Percentiles rank a stretch among this genome's conserved stretches.
Evolutionary conservation across 305 asterid genomes (phyloP).

Genomic region (Solanum chacoense): DNA sequence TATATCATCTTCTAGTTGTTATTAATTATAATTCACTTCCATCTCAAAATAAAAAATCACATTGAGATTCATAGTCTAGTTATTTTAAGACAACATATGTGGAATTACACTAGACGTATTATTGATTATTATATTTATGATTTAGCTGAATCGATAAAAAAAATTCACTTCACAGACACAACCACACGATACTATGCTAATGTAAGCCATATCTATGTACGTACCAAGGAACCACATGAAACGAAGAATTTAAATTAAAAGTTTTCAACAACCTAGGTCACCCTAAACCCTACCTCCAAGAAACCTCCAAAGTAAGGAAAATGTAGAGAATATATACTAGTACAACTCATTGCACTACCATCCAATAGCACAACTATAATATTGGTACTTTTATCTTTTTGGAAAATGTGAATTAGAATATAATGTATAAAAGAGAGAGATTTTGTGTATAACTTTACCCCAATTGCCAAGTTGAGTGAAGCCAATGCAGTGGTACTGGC

Average conservation of each 20-base stretch:
- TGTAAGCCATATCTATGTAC: neutral
- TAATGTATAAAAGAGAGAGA: neutral
- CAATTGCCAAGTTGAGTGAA: slow-evolving; percentile 69
- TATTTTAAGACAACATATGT: neutral
- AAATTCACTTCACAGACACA: neutral
- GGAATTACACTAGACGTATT: neutral
- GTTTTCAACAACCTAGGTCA: neutral
- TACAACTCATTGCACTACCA: neutral
- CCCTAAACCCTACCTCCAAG: neutral
- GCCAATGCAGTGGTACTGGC: slow-evolving; percentile 72
- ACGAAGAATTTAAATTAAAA: neutral
- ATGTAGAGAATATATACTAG: neutral
- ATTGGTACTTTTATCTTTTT: neutral
- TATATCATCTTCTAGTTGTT: neutral
- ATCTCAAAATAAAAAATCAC: neutral
- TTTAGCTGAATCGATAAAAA: neutral
- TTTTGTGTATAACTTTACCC: slow-evolving; percentile 27
- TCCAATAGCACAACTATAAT: neutral
- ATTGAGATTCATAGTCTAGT: neutral
- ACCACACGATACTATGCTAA: neutral
- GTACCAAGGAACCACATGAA: neutral
- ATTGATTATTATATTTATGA: neutral
- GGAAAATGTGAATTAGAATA: neutral
- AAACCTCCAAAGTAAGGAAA: neutral
- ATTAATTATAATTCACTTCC: neutral